Evolutionary conservation across 805 yeast species (phyloP).

Genomic region (Spathaspora gorwiae): DNA sequence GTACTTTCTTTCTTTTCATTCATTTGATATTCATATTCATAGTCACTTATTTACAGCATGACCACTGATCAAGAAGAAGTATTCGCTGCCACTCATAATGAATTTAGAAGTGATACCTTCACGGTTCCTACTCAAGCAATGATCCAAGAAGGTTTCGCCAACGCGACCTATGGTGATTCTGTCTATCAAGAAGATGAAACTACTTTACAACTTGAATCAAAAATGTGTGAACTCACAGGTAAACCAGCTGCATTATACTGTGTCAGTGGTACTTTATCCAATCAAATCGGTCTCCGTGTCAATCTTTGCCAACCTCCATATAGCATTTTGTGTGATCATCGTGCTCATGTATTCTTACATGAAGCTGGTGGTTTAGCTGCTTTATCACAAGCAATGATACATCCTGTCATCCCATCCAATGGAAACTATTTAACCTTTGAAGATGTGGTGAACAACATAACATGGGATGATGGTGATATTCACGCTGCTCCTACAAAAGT

Average conservation of each 20-base stretch:
- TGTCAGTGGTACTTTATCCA: conserved; percentile 40
- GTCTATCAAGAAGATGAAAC: conserved; percentile 38
- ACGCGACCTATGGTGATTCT: conserved; percentile 37
- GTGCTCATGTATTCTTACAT: conserved; percentile 33
- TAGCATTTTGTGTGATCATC: conserved; percentile 33
- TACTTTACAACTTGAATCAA: conserved; percentile 29
- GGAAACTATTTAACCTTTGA: conserved; percentile 32
- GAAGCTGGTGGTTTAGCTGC: conserved; percentile 44
- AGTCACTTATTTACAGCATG: conserved; percentile 4
- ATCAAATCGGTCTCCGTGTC: conserved; percentile 36
- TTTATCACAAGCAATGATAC: conserved; percentile 40
- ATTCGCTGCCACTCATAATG: conserved; percentile 27
- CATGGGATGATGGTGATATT: conserved; percentile 42
- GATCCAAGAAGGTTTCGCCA: conserved; percentile 45
- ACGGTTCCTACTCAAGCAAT: conserved; percentile 79
- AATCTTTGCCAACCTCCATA: conserved; percentile 41
- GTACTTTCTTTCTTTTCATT: background rate
- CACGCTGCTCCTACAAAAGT: conserved; percentile 43
- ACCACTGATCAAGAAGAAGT: conserved; percentile 12
- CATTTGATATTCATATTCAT: background rate
- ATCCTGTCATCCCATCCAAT: conserved; percentile 32
- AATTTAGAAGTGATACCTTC: conserved; percentile 67
- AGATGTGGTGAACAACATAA: conserved; percentile 31
- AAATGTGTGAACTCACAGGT: conserved; percentile 33
- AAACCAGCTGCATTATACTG: conserved; percentile 38